Evolutionary conservation across 2,329 filamentous ascomycete genomes (phyloP).

Genomic region (Rhynchosporium graminicola): DNA sequence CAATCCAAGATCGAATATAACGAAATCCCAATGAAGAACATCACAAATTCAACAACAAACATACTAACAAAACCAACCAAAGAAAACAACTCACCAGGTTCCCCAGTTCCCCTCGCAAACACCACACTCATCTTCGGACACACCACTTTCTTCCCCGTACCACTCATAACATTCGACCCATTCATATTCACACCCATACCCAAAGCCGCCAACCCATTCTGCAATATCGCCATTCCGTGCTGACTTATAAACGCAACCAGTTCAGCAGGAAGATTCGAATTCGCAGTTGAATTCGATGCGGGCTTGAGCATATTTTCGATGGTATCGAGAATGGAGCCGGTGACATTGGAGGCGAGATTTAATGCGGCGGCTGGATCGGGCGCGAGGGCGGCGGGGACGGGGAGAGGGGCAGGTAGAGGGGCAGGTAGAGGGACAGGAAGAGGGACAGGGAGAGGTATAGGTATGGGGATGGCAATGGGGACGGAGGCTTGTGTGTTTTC

Average conservation of each 20-base stretch:
- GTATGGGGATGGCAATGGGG: background rate
- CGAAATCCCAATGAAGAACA: background rate
- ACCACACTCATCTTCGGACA: constrained; percentile 36
- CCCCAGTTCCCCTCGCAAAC: constrained; percentile 34
- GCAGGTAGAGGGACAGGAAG: too few species aligned
- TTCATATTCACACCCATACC: background rate
- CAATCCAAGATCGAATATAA: background rate
- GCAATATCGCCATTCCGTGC: constrained; percentile 23
- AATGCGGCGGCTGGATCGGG: background rate
- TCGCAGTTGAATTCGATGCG: background rate
- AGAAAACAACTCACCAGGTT: constrained; percentile 30
- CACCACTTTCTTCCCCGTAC: constrained; percentile 9
- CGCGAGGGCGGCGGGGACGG: too few species aligned
- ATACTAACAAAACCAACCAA: background rate
- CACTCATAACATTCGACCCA: constrained; percentile 25
- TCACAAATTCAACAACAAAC: background rate
- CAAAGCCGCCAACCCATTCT: constrained; percentile 25
- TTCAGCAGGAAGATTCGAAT: background rate
- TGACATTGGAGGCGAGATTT: background rate
- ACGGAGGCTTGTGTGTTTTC: background rate
- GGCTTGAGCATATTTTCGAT: background rate
- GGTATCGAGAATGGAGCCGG: constrained; percentile 1
- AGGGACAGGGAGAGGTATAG: too few species aligned
- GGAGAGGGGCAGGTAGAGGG: too few species aligned
- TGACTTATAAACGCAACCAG: constrained; percentile 24